A percentile compares a stretch with the other conserved stretches of the same genome.
phyloP scores from a whole-genome alignment of 208 protist genomes.

The Crithidia acanthocephali region DNA sequence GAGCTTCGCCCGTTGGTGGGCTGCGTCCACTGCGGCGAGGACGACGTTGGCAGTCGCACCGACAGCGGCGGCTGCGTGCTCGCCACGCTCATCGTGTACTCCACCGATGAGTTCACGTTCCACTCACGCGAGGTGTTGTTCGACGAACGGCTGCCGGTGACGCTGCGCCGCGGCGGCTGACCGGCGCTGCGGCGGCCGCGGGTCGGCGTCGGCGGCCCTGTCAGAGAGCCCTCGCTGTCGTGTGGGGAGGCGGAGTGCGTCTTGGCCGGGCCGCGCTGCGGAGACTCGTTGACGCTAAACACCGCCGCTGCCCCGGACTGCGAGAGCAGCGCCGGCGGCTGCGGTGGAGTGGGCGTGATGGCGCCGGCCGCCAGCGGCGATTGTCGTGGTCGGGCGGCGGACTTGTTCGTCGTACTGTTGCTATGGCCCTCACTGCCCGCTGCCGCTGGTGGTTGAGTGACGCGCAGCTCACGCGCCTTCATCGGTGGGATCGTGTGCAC shows the following conservation, averaged over 20 bases:
- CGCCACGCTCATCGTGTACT: slow-evolving; percentile 11
- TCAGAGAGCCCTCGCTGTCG: not conserved
- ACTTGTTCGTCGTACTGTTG: not conserved
- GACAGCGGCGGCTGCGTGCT: slow-evolving; percentile 24
- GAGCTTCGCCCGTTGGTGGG: slow-evolving; percentile 17
- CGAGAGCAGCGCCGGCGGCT: not conserved
- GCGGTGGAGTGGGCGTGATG: not conserved
- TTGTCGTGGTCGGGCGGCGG: not conserved
- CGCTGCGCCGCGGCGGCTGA: slow-evolving; percentile 2
- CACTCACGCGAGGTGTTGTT: slow-evolving; percentile 20
- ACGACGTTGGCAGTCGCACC: slow-evolving; percentile 2
- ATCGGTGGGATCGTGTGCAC: slow-evolving; percentile 14
- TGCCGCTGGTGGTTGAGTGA: slow-evolving; percentile 2
- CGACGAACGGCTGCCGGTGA: slow-evolving; percentile 3
- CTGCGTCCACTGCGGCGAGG: not conserved
- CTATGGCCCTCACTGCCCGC: not conserved
- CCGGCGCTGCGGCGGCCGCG: not conserved
- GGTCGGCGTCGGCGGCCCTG: not conserved
- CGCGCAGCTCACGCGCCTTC: slow-evolving; percentile 13
- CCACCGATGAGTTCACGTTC: slow-evolving; percentile 5
- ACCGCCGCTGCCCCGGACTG: not conserved
- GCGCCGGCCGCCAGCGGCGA: not conserved
- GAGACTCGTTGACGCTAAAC: not conserved
- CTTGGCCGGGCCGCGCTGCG: not conserved
- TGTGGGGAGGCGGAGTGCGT: not conserved